A percentile compares a stretch with the other conserved stretches of the same genome.
These are phyloP conservation scores for Termitomyces sp. DNA, from an alignment of 768 basidiomycete species.

Conservation along the genomic window DNA sequence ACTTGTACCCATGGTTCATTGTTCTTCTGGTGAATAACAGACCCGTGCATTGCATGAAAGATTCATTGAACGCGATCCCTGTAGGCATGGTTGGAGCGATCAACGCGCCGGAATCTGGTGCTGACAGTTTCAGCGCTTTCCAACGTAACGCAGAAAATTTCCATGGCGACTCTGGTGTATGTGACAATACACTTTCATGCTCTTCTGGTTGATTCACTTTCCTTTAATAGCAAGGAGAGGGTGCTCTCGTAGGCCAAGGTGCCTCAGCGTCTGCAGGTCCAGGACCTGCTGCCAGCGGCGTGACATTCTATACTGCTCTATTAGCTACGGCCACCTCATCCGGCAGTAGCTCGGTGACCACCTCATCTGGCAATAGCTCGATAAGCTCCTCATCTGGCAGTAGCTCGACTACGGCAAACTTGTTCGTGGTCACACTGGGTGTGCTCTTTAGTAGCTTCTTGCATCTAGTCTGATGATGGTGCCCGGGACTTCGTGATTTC, in stretches of 20 bases:
- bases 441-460: neutral
- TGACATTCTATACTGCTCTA: constrained; percentile 22
- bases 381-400: too few species aligned
- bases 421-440: neutral
- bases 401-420: neutral
- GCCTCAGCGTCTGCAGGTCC: constrained; percentile 45
- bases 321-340: constrained; percentile 6
- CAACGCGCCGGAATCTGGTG: constrained; percentile 44
- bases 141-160: constrained; percentile 26
- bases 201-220: neutral
- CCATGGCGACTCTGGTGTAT: constrained; percentile 28
- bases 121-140: constrained; percentile 39
- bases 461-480: neutral
- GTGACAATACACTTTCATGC: constrained; percentile 11
- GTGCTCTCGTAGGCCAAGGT: constrained; percentile 40
- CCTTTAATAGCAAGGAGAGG: constrained; percentile 33
- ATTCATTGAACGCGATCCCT: neutral
- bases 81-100: constrained; percentile 49
- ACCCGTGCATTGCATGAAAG: neutral
- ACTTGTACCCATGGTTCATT: constrained; percentile 37
- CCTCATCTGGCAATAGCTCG: too few species aligned
- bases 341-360: too few species aligned
- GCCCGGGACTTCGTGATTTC: neutral
- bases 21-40: constrained; percentile 24
- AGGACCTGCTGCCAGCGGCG: constrained; percentile 33